Conservation (phyloP, 768 basidiomycete genomes). For the Tulasnella calospora region DNA sequence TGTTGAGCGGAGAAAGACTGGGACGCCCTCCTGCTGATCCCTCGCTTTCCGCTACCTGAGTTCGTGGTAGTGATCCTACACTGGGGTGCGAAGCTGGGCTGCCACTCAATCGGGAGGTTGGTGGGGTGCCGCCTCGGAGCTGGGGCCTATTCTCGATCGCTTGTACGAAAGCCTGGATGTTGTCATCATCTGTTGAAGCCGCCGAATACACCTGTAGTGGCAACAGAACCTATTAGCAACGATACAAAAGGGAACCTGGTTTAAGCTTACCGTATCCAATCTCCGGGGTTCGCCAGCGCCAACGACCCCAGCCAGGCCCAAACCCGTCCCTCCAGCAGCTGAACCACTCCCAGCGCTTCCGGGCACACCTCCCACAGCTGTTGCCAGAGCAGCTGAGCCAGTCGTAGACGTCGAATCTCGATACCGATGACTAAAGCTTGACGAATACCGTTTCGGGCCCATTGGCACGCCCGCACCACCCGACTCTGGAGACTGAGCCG, state of each 20-base stretch:
- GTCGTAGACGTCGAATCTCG: neutral
- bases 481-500: neutral
- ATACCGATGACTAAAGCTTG: slow-evolving; percentile 25
- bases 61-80: slow-evolving; percentile 13
- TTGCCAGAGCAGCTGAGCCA: neutral
- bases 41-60: neutral
- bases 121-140: slow-evolving; percentile 25
- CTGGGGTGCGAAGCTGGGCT: slow-evolving; percentile 21
- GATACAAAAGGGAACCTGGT: neutral
- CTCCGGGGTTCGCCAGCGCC: neutral
- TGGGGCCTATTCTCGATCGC: slow-evolving; percentile 26
- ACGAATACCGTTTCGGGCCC: slow-evolving; percentile 19
- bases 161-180: slow-evolving; percentile 23
- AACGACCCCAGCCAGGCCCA: slow-evolving; percentile 8
- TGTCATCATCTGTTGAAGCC: slow-evolving; percentile 24
- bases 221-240: neutral
- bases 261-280: neutral
- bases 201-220: neutral
- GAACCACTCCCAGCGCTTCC: slow-evolving; percentile 20
- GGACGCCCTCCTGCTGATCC: neutral
- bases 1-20: neutral
- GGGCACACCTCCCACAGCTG: slow-evolving; percentile 14
- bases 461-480: slow-evolving; percentile 3
- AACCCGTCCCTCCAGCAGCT: neutral
- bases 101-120: slow-evolving; percentile 14